phyloP scores from a whole-genome alignment of 164 flowering plant species.

The Tetrastigma voinierianum region DNA sequence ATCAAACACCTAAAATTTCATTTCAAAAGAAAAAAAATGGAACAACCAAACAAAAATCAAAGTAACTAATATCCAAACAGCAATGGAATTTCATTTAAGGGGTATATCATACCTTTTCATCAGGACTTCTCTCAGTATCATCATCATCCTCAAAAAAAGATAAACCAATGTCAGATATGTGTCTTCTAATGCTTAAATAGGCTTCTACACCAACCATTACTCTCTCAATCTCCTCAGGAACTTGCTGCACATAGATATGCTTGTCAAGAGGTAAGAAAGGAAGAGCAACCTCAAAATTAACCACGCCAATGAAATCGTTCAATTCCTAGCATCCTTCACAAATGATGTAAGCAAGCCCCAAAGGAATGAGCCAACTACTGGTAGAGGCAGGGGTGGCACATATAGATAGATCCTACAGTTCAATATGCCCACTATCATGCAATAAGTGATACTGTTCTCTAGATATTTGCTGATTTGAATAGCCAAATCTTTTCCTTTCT shows the following conservation, averaged over 20 bases:
- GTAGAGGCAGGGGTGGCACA: too few species aligned
- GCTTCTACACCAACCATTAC: conserved; percentile 92
- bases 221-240: conserved; percentile 95
- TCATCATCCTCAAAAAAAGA: conserved; percentile 60
- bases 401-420: too few species aligned
- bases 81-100: background rate
- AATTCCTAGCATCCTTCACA: too few species aligned
- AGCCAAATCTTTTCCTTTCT: too few species aligned
- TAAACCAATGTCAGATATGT: conserved; percentile 53
- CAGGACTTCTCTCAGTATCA: conserved; percentile 34
- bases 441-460: too few species aligned
- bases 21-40: background rate
- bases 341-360: too few species aligned
- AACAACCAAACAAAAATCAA: background rate
- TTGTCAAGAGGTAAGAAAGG: background rate
- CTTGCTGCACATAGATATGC: conserved; percentile 67
- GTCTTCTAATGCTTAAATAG: conserved; percentile 83
- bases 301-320: too few species aligned
- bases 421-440: too few species aligned
- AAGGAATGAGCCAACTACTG: too few species aligned
- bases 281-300: too few species aligned
- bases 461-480: too few species aligned
- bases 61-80: background rate
- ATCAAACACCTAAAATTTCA: too few species aligned
- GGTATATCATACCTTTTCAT: conserved; percentile 52